Evolutionary conservation across 768 basidiomycete genomes (phyloP).

Genomic region (Tricholoma matsutake): DNA sequence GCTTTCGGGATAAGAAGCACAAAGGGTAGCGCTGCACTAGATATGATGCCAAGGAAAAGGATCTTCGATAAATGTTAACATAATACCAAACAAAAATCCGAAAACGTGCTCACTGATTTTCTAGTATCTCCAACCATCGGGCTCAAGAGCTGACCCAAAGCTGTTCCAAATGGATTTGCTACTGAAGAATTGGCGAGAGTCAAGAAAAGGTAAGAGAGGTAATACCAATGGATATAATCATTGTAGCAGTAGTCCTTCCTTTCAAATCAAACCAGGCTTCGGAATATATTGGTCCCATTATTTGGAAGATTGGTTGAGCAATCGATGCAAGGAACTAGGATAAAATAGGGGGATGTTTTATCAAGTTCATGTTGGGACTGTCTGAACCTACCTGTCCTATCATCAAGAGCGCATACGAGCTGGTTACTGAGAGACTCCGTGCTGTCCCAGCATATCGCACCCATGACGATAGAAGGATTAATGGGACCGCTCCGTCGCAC

Average conservation of each 20-base stretch:
- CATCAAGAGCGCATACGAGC: conserved; percentile 65
- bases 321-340: conserved; percentile 57
- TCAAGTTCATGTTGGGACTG: background rate
- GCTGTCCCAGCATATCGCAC: conserved; percentile 71
- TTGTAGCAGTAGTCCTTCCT: conserved; percentile 75
- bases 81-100: background rate
- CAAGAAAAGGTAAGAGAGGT: background rate
- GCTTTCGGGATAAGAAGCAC: conserved; percentile 54
- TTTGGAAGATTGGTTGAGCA: conserved; percentile 71
- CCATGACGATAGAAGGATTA: conserved; percentile 67
- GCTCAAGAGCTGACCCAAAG: conserved; percentile 69
- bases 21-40: conserved; percentile 57
- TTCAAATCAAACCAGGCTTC: conserved; percentile 80
- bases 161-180: conserved; percentile 77
- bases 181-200: background rate
- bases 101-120: conserved; percentile 48
- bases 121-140: conserved; percentile 54
- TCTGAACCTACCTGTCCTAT: conserved; percentile 58
- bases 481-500: conserved; percentile 57
- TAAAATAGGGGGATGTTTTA: background rate
- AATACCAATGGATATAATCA: conserved; percentile 51
- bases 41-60: conserved; percentile 67
- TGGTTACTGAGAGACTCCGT: conserved; percentile 43
- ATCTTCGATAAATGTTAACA: conserved; percentile 39
- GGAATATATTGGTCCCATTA: conserved; percentile 77